Base-by-base conservation (phyloP, 441 rosid species). In the Iberis amara region DNA sequence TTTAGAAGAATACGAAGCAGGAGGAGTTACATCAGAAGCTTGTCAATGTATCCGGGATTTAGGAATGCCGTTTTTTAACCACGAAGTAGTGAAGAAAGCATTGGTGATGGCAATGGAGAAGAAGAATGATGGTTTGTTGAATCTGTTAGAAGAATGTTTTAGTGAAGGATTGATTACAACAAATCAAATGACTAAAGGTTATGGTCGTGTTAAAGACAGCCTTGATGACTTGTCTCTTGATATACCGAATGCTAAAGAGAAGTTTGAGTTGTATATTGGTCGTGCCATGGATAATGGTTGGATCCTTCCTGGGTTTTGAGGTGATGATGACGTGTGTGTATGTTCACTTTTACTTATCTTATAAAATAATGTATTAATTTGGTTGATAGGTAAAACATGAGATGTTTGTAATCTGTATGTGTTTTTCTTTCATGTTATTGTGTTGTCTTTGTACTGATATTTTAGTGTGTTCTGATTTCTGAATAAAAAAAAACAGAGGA, bases 101-200 rank as follows among this genome's bases (percentile, higher is more conserved):
- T 37, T 94, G 72, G 92, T 89, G 24, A 94, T 94, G 97, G 99
- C 99, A n/a, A 94, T 94, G 99, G 99, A 89, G 81, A 94, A 86
- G 82, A 77, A 94, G 80, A 94, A 89, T 28, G 99, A 94, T 48
- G 56, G 80, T 71, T 76, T 94, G 68, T 73, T 94, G 52, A 82
- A 84, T 66, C 83, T 92, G 61, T 79, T 92, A 15, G 84, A 85
- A 64, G 94, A 67, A 37, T 94, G 96, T 64, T 94, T 74, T 72
- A 53, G 69, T 4, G 97, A 94, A 75, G 99, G 99, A 18, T 75
- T 94, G 70, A 94, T 94, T 68, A 94, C 97, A 8, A 80, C 62
- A 66, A 89, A 84, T 68, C 96, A 89, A 64, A 82, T 94, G 97
- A 85, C 91, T 4, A 94, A 83, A 67, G 99, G 97, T 39, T 89